Conservation (phyloP, 495 filamentous ascomycete genomes). For the Aspergillus haitiensis region DNA sequence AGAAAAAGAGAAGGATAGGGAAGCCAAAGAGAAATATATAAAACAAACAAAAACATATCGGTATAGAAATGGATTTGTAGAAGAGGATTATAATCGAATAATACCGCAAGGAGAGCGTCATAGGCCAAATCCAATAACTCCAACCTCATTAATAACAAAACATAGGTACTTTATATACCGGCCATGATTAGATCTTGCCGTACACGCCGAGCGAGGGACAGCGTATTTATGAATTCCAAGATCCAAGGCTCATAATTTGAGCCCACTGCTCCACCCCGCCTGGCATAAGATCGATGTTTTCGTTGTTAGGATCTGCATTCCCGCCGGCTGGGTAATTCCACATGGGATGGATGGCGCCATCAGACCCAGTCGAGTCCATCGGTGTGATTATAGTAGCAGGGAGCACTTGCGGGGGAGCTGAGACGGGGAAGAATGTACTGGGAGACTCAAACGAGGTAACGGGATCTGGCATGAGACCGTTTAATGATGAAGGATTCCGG, state of each 20-base stretch:
- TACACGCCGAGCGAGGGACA: not conserved
- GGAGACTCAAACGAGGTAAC: not conserved
- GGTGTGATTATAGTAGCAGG: conserved; percentile 11
- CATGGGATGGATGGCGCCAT: conserved; percentile 18
- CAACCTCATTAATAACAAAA: too few species aligned
- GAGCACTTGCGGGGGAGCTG: conserved; percentile 4
- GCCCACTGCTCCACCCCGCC: conserved; percentile 39
- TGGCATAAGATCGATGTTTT: conserved; percentile 25
- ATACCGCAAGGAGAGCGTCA: too few species aligned
- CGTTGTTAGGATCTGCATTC: conserved; percentile 17
- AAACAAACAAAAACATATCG: too few species aligned
- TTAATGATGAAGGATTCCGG: conserved; percentile 5
- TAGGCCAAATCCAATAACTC: too few species aligned
- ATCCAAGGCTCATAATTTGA: conserved; percentile 28
- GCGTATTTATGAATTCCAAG: conserved; percentile 20
- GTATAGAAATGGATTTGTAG: too few species aligned
- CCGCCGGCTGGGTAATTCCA: conserved; percentile 29
- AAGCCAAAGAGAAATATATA: too few species aligned
- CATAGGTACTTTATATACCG: too few species aligned
- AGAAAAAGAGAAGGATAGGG: too few species aligned
- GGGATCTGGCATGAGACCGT: not conserved
- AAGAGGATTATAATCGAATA: too few species aligned
- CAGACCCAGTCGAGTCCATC: conserved; percentile 19
- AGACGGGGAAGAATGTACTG: not conserved
- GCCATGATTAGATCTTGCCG: too few species aligned